Evolutionary conservation across 1,284 basidiomycete genomes (phyloP), one percentile per base, ranked within the genome.

Genomic region (Boletus hoseneyae): DNA sequence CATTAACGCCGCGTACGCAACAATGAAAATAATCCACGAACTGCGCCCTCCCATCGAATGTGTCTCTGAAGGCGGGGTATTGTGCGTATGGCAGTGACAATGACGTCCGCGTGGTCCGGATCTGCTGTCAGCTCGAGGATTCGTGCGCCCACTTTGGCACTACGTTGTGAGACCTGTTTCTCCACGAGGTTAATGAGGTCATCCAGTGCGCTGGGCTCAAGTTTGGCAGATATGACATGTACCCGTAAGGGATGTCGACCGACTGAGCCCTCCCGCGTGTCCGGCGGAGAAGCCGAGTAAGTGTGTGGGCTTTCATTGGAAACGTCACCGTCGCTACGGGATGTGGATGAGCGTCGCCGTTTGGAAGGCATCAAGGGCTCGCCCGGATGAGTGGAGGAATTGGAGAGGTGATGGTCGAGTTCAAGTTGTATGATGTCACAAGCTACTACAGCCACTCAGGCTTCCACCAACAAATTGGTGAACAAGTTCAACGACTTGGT

Each of bases 41-140:
- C 87, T 21, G 84, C 82, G 32, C 80, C 57, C 3, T 73, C 67
- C 83, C 82, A 84, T 34, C 74, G 61, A 11, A 90, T 49, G 62
- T 89, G 85, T 46, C 87, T 73, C 65, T 87, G 81, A 3, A 90
- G 68, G 5, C 88, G 76, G 53, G 77, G 75, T 52, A 74, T 73
- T 79, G 87, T 88, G 30, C 65, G 73, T 25, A 89, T 71, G 15
- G 71, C 75, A 5, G 87, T 87, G 45, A 90, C 61, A 36, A 90
- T 69, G 27, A 89, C 70, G 45, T 88, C 77, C 3, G 85, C 82
- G 9, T 79, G 73, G n/a, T 73, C 64, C 3, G 68, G 57, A 42
- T 73, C 60, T 10, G 57, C 54, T 47, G 73, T 74, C 13, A 81
- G 59, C 44, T 72, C 61, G 21, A 82, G 52, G n/a, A 54, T 48